Evolutionary conservation across 257 asterid species (phyloP).

Genomic region (Mitragyna speciosa): DNA sequence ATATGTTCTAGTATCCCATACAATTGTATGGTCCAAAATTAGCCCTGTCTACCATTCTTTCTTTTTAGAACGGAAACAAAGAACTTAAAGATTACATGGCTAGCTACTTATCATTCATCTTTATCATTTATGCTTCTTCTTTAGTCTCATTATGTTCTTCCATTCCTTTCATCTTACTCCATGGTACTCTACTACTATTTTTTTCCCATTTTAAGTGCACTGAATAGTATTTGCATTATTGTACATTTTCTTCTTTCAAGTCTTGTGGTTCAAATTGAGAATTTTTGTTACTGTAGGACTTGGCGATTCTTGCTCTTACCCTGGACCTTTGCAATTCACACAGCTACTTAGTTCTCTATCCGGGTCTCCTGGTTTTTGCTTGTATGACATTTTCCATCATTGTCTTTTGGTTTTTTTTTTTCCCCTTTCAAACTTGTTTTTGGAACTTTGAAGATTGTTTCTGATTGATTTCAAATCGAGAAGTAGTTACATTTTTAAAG

Average conservation of each 20-base stretch:
- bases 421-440: too few species aligned
- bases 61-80: background rate
- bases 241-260: too few species aligned
- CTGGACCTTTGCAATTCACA: background rate
- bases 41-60: too few species aligned
- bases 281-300: slow-evolving; percentile 3
- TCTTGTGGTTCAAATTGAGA: background rate
- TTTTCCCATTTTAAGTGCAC: too few species aligned
- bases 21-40: background rate
- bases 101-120: background rate
- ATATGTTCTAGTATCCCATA: too few species aligned
- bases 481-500: too few species aligned
- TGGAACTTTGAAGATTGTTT: background rate
- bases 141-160: slow-evolving; percentile 17
- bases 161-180: slow-evolving; percentile 32
- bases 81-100: slow-evolving; percentile 10
- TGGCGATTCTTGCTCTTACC: slow-evolving; percentile 20
- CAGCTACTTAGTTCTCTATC: slow-evolving; percentile 13
- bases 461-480: too few species aligned
- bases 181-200: slow-evolving; percentile 20
- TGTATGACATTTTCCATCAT: background rate
- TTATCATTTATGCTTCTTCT: slow-evolving; percentile 2
- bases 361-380: slow-evolving; percentile 19
- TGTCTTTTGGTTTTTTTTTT: background rate
- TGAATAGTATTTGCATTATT: too few species aligned